Conservation (phyloP, 495 filamentous ascomycete genomes). For the Copromyces sp. region DNA sequence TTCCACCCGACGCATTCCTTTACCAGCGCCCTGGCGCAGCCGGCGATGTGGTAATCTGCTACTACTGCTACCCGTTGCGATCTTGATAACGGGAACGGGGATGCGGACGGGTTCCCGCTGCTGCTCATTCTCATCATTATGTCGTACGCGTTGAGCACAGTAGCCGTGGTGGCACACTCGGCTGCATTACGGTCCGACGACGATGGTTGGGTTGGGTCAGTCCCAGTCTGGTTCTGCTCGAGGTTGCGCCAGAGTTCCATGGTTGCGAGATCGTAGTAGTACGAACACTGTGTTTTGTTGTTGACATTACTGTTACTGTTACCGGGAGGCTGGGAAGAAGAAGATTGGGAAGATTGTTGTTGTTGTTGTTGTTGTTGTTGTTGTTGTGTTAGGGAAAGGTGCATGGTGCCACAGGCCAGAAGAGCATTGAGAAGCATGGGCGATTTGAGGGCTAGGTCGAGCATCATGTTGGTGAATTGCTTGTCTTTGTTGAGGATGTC, state of each 20-base stretch:
- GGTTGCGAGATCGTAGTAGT: slow-evolving; percentile 72
- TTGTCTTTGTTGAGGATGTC: slow-evolving; percentile 80
- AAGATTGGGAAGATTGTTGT: not conserved
- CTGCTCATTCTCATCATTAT: slow-evolving; percentile 70
- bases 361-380: slow-evolving; percentile 56
- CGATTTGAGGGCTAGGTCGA: slow-evolving; percentile 69
- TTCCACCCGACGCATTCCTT: slow-evolving; percentile 80
- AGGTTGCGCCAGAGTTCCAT: slow-evolving; percentile 59
- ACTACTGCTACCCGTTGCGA: not conserved
- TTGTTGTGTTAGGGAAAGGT: slow-evolving; percentile 60
- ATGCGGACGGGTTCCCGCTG: not conserved
- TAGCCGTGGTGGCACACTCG: slow-evolving; percentile 80
- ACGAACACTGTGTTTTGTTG: slow-evolving; percentile 34
- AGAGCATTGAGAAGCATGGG: slow-evolving; percentile 90
- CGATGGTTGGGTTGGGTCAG: not conserved
- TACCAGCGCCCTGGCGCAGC: slow-evolving; percentile 68
- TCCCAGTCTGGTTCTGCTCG: slow-evolving; percentile 49
- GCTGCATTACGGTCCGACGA: slow-evolving; percentile 58
- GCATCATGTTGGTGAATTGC: slow-evolving; percentile 78
- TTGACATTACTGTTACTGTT: not conserved
- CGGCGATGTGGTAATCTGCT: slow-evolving; percentile 70
- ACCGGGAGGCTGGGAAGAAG: not conserved
- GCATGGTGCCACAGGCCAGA: slow-evolving; percentile 78
- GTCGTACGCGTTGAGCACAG: slow-evolving; percentile 86
- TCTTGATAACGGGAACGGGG: not conserved